These are phyloP conservation scores for Abrus precatorius DNA, from an alignment of 306 rosid genomes.

Conservation along the genomic window DNA sequence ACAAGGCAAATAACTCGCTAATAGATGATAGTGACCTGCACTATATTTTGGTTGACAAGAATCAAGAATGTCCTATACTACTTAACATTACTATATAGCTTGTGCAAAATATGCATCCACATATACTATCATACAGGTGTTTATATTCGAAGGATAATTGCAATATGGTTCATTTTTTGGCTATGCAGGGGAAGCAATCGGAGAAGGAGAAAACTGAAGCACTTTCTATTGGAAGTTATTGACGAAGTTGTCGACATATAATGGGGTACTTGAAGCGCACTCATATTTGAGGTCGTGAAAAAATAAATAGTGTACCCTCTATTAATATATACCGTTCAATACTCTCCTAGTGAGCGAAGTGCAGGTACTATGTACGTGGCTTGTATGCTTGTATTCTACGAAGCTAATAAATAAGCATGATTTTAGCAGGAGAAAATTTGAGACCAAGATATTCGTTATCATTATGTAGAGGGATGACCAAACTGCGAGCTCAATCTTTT, in stretches of 20 bases:
- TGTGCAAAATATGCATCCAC: background rate
- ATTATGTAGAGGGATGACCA: background rate
- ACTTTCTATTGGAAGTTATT: constrained; percentile 51
- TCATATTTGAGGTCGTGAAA: constrained; percentile 6
- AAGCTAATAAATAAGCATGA: background rate
- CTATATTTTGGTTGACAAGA: constrained; percentile 26
- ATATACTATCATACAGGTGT: constrained; percentile 14
- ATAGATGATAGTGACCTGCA: background rate
- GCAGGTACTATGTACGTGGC: constrained; percentile 16
- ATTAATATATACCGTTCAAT: constrained; percentile 31
- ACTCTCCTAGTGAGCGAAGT: constrained; percentile 37
- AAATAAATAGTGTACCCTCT: constrained; percentile 20
- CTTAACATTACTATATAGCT: constrained; percentile 28
- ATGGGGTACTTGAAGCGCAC: constrained; percentile 22
- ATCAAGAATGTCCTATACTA: background rate
- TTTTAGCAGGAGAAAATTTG: background rate
- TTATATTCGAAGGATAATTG: background rate
- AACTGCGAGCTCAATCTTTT: background rate
- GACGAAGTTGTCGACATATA: constrained; percentile 43
- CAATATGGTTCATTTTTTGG: constrained; percentile 39
- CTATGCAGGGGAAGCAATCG: constrained; percentile 69
- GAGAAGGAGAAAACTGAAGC: constrained; percentile 79
- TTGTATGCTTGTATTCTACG: constrained; percentile 21
- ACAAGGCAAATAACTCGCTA: constrained; percentile 6
- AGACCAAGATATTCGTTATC: background rate